A percentile compares a stretch with the other conserved stretches of the same genome.
Evolutionary conservation across 2,329 filamentous ascomycete species (phyloP).

Genomic region (Penicillium psychrosexuale): DNA sequence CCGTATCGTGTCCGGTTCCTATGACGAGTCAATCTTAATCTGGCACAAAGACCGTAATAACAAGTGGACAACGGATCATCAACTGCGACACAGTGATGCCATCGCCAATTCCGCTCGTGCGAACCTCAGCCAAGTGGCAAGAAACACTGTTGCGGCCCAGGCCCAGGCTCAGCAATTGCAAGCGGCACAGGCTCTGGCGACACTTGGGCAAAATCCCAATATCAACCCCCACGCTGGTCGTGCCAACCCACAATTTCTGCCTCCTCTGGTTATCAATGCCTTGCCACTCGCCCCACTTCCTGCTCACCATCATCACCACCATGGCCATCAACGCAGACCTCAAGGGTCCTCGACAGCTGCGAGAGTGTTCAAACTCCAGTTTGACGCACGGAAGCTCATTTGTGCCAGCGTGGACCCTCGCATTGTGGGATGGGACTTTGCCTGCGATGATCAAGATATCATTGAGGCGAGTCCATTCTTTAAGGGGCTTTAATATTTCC

Average conservation of each 20-base stretch:
- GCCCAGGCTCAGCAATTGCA: conserved; percentile 18
- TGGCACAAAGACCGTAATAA: conserved; percentile 86
- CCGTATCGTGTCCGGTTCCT: conserved; percentile 94
- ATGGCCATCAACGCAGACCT: conserved; percentile 22
- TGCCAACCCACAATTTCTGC: conserved; percentile 1
- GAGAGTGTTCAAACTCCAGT: conserved; percentile 93
- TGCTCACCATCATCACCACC: conserved; percentile 19
- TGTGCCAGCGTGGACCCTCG: conserved; percentile 88
- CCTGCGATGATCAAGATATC: conserved; percentile 76
- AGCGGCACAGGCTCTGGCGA: conserved; percentile 15
- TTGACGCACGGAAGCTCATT: conserved; percentile 87
- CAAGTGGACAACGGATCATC: conserved; percentile 75
- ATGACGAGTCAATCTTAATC: conserved; percentile 92
- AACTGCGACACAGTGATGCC: conserved; percentile 62
- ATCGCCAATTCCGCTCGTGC: conserved; percentile 36
- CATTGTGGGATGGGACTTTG: conserved; percentile 98
- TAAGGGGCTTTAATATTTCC: conserved; percentile 42
- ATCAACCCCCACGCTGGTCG: conserved; percentile 2
- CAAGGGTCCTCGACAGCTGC: conserved; percentile 39
- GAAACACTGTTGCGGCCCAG: conserved; percentile 19
- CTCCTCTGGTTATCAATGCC: conserved; percentile 1
- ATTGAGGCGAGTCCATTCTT: conserved; percentile 78
- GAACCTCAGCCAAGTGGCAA: conserved; percentile 17
- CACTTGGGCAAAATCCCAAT: conserved; percentile 6
- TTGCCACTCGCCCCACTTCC: not conserved